Evolutionary conservation across 805 yeast species (phyloP).

Genomic region (Wickerhamiella sergipiensis): DNA sequence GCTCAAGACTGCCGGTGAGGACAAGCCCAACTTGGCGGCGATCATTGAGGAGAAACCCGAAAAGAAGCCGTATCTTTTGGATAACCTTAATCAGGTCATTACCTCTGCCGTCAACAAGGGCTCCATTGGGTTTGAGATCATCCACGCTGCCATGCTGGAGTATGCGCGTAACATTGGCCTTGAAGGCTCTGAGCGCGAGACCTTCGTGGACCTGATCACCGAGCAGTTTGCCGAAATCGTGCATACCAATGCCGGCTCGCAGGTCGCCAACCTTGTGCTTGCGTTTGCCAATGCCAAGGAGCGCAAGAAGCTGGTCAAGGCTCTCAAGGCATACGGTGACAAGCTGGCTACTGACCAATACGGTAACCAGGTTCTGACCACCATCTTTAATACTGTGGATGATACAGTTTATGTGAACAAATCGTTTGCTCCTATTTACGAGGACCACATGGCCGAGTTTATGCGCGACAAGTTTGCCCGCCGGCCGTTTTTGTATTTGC

Average conservation of each 20-base stretch:
- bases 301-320: constrained; percentile 62
- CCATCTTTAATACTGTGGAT: constrained; percentile 76
- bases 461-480: constrained; percentile 65
- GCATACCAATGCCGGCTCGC: constrained; percentile 89
- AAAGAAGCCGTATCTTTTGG: constrained; percentile 59
- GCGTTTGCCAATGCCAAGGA: constrained; percentile 85
- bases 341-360: constrained; percentile 70
- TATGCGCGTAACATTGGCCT: constrained; percentile 59
- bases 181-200: constrained; percentile 45
- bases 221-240: constrained; percentile 92
- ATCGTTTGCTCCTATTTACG: constrained; percentile 49
- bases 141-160: constrained; percentile 93
- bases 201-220: constrained; percentile 64
- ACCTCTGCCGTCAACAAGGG: constrained; percentile 90
- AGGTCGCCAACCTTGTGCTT: constrained; percentile 70
- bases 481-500: constrained; percentile 73
- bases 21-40: constrained; percentile 47
- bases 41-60: constrained; percentile 57
- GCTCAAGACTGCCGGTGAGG: constrained; percentile 62
- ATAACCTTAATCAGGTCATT: constrained; percentile 69
- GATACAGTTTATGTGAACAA: constrained; percentile 77
- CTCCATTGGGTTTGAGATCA: constrained; percentile 86
- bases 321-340: constrained; percentile 61
- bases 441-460: constrained; percentile 36
- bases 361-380: constrained; percentile 70